Evolutionary conservation across 2,329 filamentous ascomycete species (phyloP).

Genomic region (Penicillium italicum): DNA sequence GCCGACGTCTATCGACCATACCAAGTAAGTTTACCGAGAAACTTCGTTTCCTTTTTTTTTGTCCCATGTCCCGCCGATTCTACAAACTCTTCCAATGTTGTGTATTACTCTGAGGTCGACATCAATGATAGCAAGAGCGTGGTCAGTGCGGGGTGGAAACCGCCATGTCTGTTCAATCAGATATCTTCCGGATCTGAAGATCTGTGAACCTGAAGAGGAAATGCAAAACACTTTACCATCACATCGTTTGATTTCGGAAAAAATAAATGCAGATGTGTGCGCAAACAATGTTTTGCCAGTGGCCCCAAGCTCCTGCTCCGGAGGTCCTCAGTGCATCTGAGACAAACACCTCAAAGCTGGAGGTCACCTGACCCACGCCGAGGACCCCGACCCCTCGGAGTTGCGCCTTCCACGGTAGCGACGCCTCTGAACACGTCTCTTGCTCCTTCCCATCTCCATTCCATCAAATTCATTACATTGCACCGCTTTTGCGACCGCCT

Average conservation of each 20-base stretch:
- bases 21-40: constrained; percentile 39
- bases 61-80: constrained; percentile 1
- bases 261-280: not conserved
- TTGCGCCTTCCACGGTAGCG: constrained; percentile 2
- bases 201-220: not conserved
- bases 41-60: constrained; percentile 7
- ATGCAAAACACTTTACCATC: not conserved
- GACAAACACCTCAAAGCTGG: constrained; percentile 7
- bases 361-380: constrained; percentile 22
- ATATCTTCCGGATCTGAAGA: constrained; percentile 3
- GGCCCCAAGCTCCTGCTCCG: constrained; percentile 6
- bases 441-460: constrained; percentile 9
- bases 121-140: constrained; percentile 13
- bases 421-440: constrained; percentile 3
- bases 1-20: constrained; percentile 48
- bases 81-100: not conserved
- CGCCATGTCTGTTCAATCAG: constrained; percentile 10
- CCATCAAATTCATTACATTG: not conserved
- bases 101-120: not conserved
- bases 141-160: constrained; percentile 25
- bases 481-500: not conserved
- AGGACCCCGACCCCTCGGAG: constrained; percentile 1
- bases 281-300: not conserved
- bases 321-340: constrained; percentile 18
- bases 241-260: not conserved